Evolutionary conservation across 768 basidiomycete genomes (phyloP).

Genomic region (Fistulinella prunicolor): DNA sequence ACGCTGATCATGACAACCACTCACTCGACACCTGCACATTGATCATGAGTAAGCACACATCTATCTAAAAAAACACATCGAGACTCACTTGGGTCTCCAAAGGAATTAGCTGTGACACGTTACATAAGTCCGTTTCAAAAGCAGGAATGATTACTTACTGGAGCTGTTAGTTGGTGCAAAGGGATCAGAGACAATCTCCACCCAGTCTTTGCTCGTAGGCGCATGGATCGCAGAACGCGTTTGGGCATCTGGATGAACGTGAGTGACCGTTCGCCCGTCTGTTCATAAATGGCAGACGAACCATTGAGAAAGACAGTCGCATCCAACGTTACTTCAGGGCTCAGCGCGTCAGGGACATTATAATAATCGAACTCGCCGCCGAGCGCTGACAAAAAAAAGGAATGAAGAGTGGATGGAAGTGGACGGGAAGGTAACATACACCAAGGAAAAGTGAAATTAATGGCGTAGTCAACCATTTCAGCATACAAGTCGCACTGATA

Average conservation of each 20-base stretch:
- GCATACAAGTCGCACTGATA: constrained; percentile 62
- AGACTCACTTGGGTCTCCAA: constrained; percentile 33
- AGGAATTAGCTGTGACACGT: background rate
- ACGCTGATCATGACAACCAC: constrained; percentile 4
- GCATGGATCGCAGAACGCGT: constrained; percentile 57
- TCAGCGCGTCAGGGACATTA: constrained; percentile 41
- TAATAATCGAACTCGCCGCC: constrained; percentile 42
- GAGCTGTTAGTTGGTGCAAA: constrained; percentile 21
- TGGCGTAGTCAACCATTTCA: constrained; percentile 67
- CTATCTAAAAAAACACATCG: background rate
- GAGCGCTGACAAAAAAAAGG: constrained; percentile 5
- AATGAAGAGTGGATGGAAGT: background rate
- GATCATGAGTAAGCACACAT: too few relatives aligned
- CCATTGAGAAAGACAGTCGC: constrained; percentile 58
- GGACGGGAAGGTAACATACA: too few relatives aligned
- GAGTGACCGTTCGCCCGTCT: background rate
- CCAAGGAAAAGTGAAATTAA: constrained; percentile 70
- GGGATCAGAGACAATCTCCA: constrained; percentile 30
- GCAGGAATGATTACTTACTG: constrained; percentile 14
- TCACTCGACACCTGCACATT: constrained; percentile 33
- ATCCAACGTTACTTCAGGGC: constrained; percentile 47
- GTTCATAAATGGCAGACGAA: constrained; percentile 28
- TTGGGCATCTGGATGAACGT: background rate
- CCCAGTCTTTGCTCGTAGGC: constrained; percentile 55
- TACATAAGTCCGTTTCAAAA: background rate